Base-by-base conservation (phyloP, 1,139 yeast species). In the Blastobotrys indianensis region DNA sequence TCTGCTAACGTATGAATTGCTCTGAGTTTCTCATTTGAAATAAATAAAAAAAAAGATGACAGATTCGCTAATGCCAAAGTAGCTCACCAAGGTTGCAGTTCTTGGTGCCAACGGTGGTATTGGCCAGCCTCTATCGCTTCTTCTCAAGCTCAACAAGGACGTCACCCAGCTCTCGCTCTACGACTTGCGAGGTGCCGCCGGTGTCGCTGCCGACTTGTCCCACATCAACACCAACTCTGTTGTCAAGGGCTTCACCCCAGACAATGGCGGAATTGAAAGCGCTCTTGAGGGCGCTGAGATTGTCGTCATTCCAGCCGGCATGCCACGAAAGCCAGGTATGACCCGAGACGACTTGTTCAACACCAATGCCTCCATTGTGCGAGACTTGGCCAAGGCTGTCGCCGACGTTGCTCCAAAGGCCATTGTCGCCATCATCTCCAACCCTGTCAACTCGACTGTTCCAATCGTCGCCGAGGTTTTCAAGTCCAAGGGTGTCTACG, bases 301-400 rank as follows among this genome's bases (percentile, higher is more conserved):
- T 52, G 85, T 90, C 53, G 79, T 90, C 51, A 85, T 90, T 65
- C 96, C 97, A 53, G 97, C 97, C 42, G 97, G 97, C 65, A 86
- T 90, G 50, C 97, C 97, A 66, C 81, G 97, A 74, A 90, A 90
- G 74, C 97, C 97, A 48, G 97, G 97, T 58, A 90, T 90, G 97
- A 85, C 97, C 55, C 82, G 97, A 69, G 97, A 90, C 66, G 97
- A 90, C 65, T 77, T 90, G 65, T 87, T 90, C 77, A 80, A 80
- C 72, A 85, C 92, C 73, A 90, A 90, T 65, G 96, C 95, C 41
- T 84, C 88, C 43, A 90, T 90, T 67, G 88, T 90, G 48, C 76
- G 84, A 57, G 90, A 81, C 66, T 74, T 90, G 61, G 90, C 94
- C 54, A 79, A 77, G 66, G 86, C 85, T 44, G 80, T 85, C 59